phyloP scores from a whole-genome alignment of 2,329 filamentous ascomycete species.

The Neoscytalidium dimidiatum region DNA sequence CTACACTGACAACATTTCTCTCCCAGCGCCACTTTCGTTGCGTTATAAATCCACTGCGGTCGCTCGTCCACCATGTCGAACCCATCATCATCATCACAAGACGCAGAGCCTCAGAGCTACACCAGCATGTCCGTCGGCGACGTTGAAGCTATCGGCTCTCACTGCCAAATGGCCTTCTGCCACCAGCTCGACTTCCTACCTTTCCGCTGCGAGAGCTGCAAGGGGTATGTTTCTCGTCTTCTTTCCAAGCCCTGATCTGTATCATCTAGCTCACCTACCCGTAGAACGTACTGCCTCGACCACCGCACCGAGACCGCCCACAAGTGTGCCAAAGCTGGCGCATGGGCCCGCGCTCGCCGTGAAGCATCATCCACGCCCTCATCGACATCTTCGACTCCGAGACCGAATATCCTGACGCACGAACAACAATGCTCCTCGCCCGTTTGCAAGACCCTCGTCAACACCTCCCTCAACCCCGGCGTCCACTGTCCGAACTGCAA shows the following conservation, averaged over 20 bases:
- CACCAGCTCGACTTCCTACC: constrained; percentile 95
- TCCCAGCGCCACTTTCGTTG: not conserved
- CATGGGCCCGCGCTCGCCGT: constrained; percentile 57
- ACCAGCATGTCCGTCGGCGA: constrained; percentile 75
- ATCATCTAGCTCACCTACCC: not conserved
- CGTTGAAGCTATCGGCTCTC: constrained; percentile 80
- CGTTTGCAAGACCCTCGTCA: constrained; percentile 69
- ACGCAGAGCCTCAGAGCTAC: constrained; percentile 55
- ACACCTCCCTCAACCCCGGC: constrained; percentile 67
- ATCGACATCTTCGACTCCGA: constrained; percentile 34
- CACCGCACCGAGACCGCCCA: constrained; percentile 87
- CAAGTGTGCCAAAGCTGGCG: constrained; percentile 62
- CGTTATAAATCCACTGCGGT: constrained; percentile 2
- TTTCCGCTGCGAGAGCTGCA: constrained; percentile 89
- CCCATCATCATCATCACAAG: not conserved
- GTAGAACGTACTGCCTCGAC: constrained; percentile 84
- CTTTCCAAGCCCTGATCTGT: not conserved
- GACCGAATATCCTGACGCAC: constrained; percentile 59
- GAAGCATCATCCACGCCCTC: constrained; percentile 35
- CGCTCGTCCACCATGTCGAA: not conserved
- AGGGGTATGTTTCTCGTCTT: constrained; percentile 42
- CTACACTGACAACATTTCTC: not conserved
- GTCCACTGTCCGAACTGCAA: constrained; percentile 74
- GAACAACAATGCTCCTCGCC: constrained; percentile 69
- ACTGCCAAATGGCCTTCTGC: constrained; percentile 91